Evolutionary conservation across 768 basidiomycete genomes (phyloP), one percentile per base, ranked within the genome.

Genomic region (Leccinellum luteum): DNA sequence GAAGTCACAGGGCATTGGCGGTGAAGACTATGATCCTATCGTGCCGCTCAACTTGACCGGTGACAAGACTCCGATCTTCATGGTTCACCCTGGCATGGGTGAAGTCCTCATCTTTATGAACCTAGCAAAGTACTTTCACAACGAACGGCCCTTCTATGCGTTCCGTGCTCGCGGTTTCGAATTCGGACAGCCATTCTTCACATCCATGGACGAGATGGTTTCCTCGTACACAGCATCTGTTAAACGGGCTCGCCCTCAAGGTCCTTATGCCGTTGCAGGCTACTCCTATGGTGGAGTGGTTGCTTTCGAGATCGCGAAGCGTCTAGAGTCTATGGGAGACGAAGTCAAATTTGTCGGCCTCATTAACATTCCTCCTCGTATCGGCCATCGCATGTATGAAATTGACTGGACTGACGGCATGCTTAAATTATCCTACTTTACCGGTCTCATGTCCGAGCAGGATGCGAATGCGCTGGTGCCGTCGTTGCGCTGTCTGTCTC

Each of bases 11-110:
- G 25, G 19, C 13, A 14, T 32, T 7, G 30, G 12, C 25, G 34
- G 34, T 1, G 47, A 55, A 48, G 54, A 41, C 7, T 55, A 55
- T 17, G 54, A 55, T n/a, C 54, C 47, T 2, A 55, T 55, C n/a
- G 27, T 55, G 1, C 54, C 54, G 6, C 54, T 55, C 17, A 55
- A 30, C 34, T 25, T 38, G 25, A 55, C 54, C 0, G 54, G 55
- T 4, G 32, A 50, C 48, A 55, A 38, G 54, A 48, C 48, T 12
- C 48, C 48, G 17, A 27, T 48, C 48, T 48, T 48, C 17, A 48
- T 48, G 48, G 48, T 48, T 17, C 48, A 48, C 17, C 48, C 48
- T 17, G 48, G 27, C n/a, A 27, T 48, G 1, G 48, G 48, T 28
- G 48, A 48, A 12, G 48, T 48, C 17, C 28, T 48, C 8, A n/a